Percentiles rank a stretch among this genome's conserved stretches.
Evolutionary conservation across 768 basidiomycete species (phyloP).

Genomic region (Boletales sp.): DNA sequence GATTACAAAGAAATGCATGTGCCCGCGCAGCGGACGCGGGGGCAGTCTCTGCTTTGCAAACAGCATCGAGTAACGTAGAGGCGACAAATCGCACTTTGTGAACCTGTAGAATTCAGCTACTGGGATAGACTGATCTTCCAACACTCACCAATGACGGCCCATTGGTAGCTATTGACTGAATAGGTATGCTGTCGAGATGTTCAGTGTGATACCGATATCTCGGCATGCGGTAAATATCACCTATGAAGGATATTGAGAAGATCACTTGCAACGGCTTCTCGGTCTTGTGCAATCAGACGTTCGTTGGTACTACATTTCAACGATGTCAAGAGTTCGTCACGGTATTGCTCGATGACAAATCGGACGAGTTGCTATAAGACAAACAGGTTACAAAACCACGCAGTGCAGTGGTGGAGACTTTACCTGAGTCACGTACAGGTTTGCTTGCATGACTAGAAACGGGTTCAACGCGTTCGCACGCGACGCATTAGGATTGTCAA

Average conservation of each 20-base stretch:
- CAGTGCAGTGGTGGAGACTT: constrained; percentile 9
- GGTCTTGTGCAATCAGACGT: constrained; percentile 61
- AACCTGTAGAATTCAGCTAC: constrained; percentile 44
- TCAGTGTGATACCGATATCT: constrained; percentile 2
- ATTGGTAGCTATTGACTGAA: constrained; percentile 88
- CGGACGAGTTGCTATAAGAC: constrained; percentile 81
- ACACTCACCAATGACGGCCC: constrained; percentile 67
- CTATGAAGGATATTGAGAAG: constrained; percentile 83
- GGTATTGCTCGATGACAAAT: constrained; percentile 89
- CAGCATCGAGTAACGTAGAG: constrained; percentile 81
- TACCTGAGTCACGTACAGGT: constrained; percentile 90
- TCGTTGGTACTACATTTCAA: constrained; percentile 66
- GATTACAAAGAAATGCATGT: constrained; percentile 80
- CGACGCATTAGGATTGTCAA: constrained; percentile 86
- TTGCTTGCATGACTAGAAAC: constrained; percentile 89
- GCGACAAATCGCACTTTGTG: constrained; percentile 94
- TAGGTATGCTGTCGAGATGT: constrained; percentile 65
- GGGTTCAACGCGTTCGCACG: constrained; percentile 84
- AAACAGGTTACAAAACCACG: neutral
- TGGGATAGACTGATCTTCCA: neutral
- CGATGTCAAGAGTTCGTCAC: constrained; percentile 74
- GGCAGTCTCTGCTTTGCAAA: constrained; percentile 75
- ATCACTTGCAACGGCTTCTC: constrained; percentile 84
- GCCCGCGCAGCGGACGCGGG: constrained; percentile 81
- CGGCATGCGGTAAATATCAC: constrained; percentile 31